Percentiles rank a stretch among this genome's conserved stretches.
Conservation (phyloP, 2,329 filamentous ascomycete species). For the Hypocrella siamensis region DNA sequence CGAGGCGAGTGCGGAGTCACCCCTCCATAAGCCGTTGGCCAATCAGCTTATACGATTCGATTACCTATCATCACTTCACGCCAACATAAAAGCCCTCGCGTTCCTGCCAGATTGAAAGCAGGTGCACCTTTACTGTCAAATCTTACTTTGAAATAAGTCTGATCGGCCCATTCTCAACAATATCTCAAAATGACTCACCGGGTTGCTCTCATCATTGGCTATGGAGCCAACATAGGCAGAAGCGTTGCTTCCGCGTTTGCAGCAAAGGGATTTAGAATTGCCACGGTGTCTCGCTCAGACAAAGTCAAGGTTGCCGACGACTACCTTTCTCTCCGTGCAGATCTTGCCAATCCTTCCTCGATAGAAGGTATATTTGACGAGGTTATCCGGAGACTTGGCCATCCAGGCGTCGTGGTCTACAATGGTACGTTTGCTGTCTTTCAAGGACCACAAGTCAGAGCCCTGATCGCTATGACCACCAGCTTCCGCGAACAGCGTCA, state of each 20-base stretch:
- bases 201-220: constrained; percentile 1
- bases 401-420: constrained; percentile 1
- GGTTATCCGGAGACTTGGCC: not conserved
- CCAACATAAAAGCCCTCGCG: no score
- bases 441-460: not conserved
- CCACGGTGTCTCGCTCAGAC: not conserved
- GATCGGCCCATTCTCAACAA: no score
- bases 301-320: not conserved
- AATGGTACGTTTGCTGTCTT: not conserved
- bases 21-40: no score
- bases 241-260: not conserved
- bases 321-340: constrained; percentile 1
- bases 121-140: no score
- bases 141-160: no score
- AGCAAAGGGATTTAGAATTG: constrained; percentile 1
- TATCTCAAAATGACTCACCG: not conserved
- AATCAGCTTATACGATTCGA: no score
- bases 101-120: no score
- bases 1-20: no score
- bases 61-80: no score
- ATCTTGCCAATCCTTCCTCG: constrained; percentile 1
- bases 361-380: not conserved
- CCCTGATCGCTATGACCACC: not conserved
- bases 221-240: constrained; percentile 1
- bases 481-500: constrained; percentile 1